Percentiles rank a stretch among this genome's conserved stretches.
phyloP scores from a whole-genome alignment of 2,329 filamentous ascomycete genomes.

The Canariomyces notabilis region DNA sequence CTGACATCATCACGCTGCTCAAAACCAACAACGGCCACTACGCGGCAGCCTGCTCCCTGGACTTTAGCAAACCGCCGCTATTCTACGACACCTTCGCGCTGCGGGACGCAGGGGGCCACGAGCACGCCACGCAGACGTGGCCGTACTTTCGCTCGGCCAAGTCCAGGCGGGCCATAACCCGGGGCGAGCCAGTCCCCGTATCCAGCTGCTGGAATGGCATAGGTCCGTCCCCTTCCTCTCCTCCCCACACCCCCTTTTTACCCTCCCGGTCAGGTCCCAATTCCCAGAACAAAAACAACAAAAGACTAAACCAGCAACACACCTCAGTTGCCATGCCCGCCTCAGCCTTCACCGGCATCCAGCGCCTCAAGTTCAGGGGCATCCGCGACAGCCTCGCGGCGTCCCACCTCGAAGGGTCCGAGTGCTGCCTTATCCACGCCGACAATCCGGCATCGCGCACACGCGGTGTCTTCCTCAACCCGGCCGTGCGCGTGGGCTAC shows the following conservation, averaged over 20 bases:
- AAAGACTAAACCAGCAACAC: constrained; percentile 3
- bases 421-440: constrained; percentile 72
- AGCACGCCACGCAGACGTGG: constrained; percentile 49
- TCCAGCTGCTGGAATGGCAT: constrained; percentile 67
- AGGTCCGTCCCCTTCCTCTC: constrained; percentile 41
- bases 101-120: constrained; percentile 49
- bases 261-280: no score
- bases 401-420: constrained; percentile 66
- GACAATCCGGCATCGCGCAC: constrained; percentile 55
- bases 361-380: constrained; percentile 53
- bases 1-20: constrained; percentile 49
- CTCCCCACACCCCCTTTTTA: background rate
- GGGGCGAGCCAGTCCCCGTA: constrained; percentile 51
- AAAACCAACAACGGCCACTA: constrained; percentile 51
- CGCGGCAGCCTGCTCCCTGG: constrained; percentile 56
- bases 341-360: constrained; percentile 20
- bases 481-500: constrained; percentile 64
- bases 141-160: constrained; percentile 51
- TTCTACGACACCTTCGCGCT: constrained; percentile 61
- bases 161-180: constrained; percentile 42
- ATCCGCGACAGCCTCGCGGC: constrained; percentile 57
- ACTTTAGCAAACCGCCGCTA: constrained; percentile 48
- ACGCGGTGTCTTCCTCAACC: constrained; percentile 62
- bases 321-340: constrained; percentile 27
- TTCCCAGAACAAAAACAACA: no score